phyloP scores from a whole-genome alignment of 139 green algal genomes.

The Deuterostichococcus epilithicus region DNA sequence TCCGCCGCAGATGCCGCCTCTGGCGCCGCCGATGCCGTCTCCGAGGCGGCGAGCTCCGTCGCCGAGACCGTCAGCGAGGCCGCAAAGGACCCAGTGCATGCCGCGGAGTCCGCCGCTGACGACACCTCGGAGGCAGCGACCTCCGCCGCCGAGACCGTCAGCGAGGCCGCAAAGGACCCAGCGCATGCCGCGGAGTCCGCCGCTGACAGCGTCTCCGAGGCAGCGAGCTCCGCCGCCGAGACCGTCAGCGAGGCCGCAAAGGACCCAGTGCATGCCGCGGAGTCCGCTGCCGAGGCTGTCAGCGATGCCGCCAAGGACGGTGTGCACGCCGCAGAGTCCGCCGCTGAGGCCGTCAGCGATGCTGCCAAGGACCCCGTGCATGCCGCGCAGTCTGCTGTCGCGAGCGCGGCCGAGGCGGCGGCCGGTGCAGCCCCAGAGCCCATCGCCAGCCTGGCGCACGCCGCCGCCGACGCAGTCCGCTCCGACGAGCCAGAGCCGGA shows the following conservation, averaged over 20 bases:
- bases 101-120: neutral
- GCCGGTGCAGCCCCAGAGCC: neutral
- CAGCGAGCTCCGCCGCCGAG: neutral
- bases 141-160: neutral
- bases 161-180: neutral
- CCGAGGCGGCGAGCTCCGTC: neutral
- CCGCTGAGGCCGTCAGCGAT: neutral
- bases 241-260: neutral
- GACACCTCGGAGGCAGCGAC: neutral
- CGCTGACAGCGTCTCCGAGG: constrained; percentile 1
- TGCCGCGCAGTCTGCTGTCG: neutral
- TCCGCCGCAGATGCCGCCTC: neutral
- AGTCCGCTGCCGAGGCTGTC: neutral
- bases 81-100: neutral
- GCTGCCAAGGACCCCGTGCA: neutral
- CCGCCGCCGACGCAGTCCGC: neutral
- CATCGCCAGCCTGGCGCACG: neutral
- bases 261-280: neutral
- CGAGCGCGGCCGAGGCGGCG: neutral
- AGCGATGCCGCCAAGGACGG: neutral
- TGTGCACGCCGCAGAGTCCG: no score
- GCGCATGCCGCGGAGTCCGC: neutral
- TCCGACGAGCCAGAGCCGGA: neutral
- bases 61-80: neutral
- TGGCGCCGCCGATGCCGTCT: neutral